Conservation (phyloP, 1,284 basidiomycete species). For the Rhizoctonia solani region DNA sequence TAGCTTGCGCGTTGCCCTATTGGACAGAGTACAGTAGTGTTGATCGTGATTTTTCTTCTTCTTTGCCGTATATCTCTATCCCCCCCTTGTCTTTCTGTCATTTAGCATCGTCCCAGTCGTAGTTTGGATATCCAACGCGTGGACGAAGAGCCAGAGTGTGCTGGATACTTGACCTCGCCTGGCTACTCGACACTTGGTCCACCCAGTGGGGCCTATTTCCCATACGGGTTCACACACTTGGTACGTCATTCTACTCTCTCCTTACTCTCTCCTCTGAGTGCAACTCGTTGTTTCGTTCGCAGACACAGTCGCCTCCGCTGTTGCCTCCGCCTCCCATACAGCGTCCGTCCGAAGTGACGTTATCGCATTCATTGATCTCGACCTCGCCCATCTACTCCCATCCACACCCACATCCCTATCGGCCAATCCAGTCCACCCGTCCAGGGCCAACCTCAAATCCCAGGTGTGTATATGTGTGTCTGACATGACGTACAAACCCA, state of each 20-base stretch:
- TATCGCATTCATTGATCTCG: too few relatives aligned
- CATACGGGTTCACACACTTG: slow-evolving; percentile 15
- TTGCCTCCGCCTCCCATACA: too few relatives aligned
- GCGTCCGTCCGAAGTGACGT: too few relatives aligned
- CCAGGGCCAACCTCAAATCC: neutral
- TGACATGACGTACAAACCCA: slow-evolving; percentile 25
- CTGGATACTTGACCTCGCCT: slow-evolving; percentile 1
- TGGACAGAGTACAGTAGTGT: too few relatives aligned
- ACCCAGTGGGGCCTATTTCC: too few relatives aligned
- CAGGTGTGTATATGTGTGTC: slow-evolving; percentile 29
- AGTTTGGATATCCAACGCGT: slow-evolving; percentile 9
- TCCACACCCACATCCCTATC: slow-evolving; percentile 9
- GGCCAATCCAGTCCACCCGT: slow-evolving; percentile 14
- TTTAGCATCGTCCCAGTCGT: slow-evolving; percentile 26
- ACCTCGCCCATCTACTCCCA: slow-evolving; percentile 40
- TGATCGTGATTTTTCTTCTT: neutral
- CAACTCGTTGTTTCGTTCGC: too few relatives aligned
- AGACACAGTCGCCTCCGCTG: too few relatives aligned
- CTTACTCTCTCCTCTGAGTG: slow-evolving; percentile 38
- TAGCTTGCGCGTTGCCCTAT: slow-evolving; percentile 4
- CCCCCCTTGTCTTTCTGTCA: neutral
- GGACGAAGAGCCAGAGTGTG: slow-evolving; percentile 14
- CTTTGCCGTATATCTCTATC: neutral
- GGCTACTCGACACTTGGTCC: neutral
- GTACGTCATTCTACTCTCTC: slow-evolving; percentile 11